phyloP scores from a whole-genome alignment of 2,329 filamentous ascomycete genomes.

The Pyrenophora teres region DNA sequence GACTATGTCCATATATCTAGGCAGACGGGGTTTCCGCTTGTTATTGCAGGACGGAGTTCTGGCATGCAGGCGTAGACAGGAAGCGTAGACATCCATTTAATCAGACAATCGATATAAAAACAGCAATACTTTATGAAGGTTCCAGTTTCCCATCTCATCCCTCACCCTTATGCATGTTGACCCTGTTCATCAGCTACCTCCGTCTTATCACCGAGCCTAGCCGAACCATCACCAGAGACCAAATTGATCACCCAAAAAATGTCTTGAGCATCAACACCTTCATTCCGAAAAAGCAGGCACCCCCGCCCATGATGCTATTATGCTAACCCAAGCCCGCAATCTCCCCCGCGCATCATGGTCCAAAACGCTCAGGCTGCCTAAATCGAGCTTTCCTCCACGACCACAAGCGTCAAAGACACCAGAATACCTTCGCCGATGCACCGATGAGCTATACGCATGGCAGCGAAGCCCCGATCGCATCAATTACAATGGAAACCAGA shows the following conservation, averaged over 20 bases:
- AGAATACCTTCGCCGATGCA: conserved; percentile 72
- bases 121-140: too few relatives aligned
- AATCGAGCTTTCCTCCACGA: conserved; percentile 55
- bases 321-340: conserved; percentile 44
- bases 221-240: conserved; percentile 20
- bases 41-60: too few relatives aligned
- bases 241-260: conserved; percentile 19
- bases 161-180: not conserved
- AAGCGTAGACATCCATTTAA: too few relatives aligned
- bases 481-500: conserved; percentile 48
- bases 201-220: conserved; percentile 15
- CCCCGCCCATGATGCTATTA: conserved; percentile 43
- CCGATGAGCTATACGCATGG: conserved; percentile 89
- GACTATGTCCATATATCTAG: too few relatives aligned
- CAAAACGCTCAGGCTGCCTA: conserved; percentile 55
- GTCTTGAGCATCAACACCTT: conserved; percentile 4
- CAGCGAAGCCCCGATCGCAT: conserved; percentile 60
- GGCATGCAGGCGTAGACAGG: too few relatives aligned
- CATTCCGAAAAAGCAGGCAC: conserved; percentile 8
- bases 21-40: too few relatives aligned
- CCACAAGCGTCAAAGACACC: conserved; percentile 40
- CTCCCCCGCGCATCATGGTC: conserved; percentile 49
- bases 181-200: not conserved
- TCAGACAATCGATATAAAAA: too few relatives aligned
- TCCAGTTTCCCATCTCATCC: not conserved